Percentiles rank a stretch among this genome's conserved stretches.
phyloP scores from a whole-genome alignment of 345 rosid genomes.

The Salix udensis region DNA sequence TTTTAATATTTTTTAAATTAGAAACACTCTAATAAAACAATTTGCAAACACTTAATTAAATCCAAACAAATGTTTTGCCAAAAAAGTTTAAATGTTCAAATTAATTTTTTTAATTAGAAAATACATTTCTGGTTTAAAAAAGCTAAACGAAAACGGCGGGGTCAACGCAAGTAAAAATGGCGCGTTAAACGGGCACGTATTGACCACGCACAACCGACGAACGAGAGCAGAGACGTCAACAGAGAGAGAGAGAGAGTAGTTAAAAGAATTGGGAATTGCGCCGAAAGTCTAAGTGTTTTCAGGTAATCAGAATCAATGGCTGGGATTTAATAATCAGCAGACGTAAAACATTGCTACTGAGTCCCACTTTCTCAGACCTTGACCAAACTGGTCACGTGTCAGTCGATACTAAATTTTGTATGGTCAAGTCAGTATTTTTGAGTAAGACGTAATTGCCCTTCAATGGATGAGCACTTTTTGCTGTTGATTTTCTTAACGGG shows the following conservation, averaged over 20 bases:
- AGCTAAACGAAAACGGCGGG: background rate
- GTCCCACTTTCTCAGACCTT: background rate
- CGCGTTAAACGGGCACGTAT: background rate
- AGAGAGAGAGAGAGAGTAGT: background rate
- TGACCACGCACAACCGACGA: background rate
- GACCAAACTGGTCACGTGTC: background rate
- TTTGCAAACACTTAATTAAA: too few species aligned
- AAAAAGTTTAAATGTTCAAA: background rate
- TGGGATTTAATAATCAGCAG: background rate
- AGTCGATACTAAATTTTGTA: background rate
- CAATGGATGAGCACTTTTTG: background rate
- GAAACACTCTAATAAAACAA: too few species aligned
- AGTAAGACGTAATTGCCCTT: background rate
- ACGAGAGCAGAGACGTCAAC: background rate
- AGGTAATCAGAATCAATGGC: slow-evolving; percentile 10
- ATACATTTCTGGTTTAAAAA: background rate
- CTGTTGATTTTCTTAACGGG: slow-evolving; percentile 1
- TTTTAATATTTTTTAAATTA: too few species aligned
- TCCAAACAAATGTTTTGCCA: too few species aligned
- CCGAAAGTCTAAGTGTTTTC: background rate
- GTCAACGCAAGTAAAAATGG: background rate
- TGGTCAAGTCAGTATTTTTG: background rate
- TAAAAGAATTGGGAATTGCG: slow-evolving; percentile 7
- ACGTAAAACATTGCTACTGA: background rate
- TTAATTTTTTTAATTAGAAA: background rate